A percentile compares a stretch with the other conserved stretches of the same genome.
Conservation (phyloP, 2,329 filamentous ascomycete species). For the Penicillium sp. region DNA sequence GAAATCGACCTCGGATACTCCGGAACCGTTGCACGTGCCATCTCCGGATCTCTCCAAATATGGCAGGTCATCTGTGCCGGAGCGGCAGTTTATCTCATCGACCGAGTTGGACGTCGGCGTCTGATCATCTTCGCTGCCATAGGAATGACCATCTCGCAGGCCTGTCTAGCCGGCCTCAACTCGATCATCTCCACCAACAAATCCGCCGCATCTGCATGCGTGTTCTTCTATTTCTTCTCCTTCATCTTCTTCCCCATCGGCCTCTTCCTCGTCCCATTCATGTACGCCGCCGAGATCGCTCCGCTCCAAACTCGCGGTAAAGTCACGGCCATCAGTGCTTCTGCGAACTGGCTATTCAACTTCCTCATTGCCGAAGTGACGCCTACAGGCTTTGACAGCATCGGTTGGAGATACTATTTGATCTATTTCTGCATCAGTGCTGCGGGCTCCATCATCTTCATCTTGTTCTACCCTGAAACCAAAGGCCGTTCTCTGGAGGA, state of each 20-base stretch:
- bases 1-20: constrained; percentile 21
- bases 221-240: constrained; percentile 11
- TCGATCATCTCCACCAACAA: constrained; percentile 26
- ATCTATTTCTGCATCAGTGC: constrained; percentile 47
- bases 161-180: constrained; percentile 41
- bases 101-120: constrained; percentile 68
- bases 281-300: constrained; percentile 13
- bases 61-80: constrained; percentile 15
- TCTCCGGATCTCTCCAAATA: constrained; percentile 24
- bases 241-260: constrained; percentile 10
- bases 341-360: constrained; percentile 56
- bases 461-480: constrained; percentile 33
- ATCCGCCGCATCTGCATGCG: constrained; percentile 49
- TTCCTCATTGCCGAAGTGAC: constrained; percentile 57
- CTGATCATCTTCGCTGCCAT: constrained; percentile 62
- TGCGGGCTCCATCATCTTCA: constrained; percentile 41
- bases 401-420: constrained; percentile 51
- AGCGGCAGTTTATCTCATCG: constrained; percentile 65
- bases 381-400: constrained; percentile 55
- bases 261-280: constrained; percentile 13
- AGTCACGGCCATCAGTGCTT: constrained; percentile 40
- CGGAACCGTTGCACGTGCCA: constrained; percentile 18
- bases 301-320: constrained; percentile 8
- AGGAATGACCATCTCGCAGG: constrained; percentile 54
- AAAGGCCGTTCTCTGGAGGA: constrained; percentile 26